Conservation (phyloP, 192 early-diverging fungal species). For the Linderina pennispora region DNA sequence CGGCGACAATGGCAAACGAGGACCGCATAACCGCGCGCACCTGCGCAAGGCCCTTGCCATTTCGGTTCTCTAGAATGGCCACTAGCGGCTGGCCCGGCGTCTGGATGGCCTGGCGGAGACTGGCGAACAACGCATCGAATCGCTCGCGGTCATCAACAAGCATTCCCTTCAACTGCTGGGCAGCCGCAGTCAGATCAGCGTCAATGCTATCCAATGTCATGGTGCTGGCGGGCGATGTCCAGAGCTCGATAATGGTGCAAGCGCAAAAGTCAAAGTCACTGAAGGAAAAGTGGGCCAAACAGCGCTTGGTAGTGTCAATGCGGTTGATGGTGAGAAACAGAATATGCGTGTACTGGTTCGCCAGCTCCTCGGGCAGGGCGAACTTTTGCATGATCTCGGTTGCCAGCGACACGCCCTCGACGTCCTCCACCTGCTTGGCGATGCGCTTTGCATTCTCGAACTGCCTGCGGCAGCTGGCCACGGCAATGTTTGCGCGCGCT, state of each 20-base stretch:
- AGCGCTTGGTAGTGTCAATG: conserved; percentile 21
- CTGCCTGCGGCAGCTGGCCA: conserved; percentile 22
- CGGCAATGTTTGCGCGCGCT: conserved; percentile 6
- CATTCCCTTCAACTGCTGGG: conserved; percentile 45
- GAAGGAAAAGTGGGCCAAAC: conserved; percentile 14
- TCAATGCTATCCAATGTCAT: conserved; percentile 39
- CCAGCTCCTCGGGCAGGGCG: conserved; percentile 10
- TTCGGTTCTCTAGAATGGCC: conserved; percentile 11
- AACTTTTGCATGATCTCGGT: conserved; percentile 25
- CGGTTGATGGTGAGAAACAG: conserved; percentile 22
- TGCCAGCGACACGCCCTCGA: conserved; percentile 37
- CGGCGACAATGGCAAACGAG: conserved; percentile 12
- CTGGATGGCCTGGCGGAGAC: conserved; percentile 1
- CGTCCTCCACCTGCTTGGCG: conserved; percentile 52
- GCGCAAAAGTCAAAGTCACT: conserved; percentile 28
- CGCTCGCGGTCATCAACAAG: conserved; percentile 31
- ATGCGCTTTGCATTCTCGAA: conserved; percentile 65
- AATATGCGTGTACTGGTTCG: conserved; percentile 15
- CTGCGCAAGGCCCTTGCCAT: conserved; percentile 9
- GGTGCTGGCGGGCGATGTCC: conserved; percentile 21
- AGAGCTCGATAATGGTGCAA: conserved; percentile 14
- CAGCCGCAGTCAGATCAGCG: conserved; percentile 40
- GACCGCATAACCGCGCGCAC: conserved; percentile 14
- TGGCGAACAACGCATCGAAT: conserved; percentile 4
- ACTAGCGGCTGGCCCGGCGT: conserved; percentile 4